Evolutionary conservation across 441 rosid species (phyloP), one percentile per base, ranked within the genome.

Genomic region (Pelargonium citronellum): DNA sequence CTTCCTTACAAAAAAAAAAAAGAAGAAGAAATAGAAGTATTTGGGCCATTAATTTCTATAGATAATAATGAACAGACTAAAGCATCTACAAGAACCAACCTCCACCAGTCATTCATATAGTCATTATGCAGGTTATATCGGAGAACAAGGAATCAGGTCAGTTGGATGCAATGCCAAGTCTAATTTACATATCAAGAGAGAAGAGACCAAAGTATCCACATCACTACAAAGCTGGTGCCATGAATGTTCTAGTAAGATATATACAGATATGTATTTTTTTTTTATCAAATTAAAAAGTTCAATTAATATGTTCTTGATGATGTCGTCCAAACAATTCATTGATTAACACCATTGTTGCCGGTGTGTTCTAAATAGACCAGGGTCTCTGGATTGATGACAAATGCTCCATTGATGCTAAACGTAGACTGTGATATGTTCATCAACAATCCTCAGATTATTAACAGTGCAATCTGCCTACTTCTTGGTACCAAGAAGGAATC

Each of bases 161-260:
- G 2, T 70, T 73, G 1, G 73, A 79, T 27, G 85, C 74, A 6
- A 55, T 90, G 47, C 95, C 96, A 2, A 85, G 78, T 70, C 37
- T 92, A 71, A 74, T 89, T 5, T 92, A 92, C 61, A 63, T 90
- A 46, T 83, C 97, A 0, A 81, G 96, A 62, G 95, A 90, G 80
- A 88, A 92, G 78, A 64, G 67, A 22, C 83, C 83, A 15, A 77
- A 80, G 34, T 77, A 80, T 53, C 69, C 76, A 0, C 95, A 92
- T 69, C 85, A 84, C 67, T 89, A 84, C 82, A 88, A 90, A 80
- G 89, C 96, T 2, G 92, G 92, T 27, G 96, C 96, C n/a, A 87
- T 92, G 97, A 92, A 92, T 65, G 85, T 83, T 41, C 74, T 92
- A 39, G 95, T 90, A 75, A 72, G 78, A 64, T 39, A 43, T 47